These are phyloP conservation scores for Leavenworthia alabamica DNA, from an alignment of 345 rosid genomes.

Conservation along the genomic window DNA sequence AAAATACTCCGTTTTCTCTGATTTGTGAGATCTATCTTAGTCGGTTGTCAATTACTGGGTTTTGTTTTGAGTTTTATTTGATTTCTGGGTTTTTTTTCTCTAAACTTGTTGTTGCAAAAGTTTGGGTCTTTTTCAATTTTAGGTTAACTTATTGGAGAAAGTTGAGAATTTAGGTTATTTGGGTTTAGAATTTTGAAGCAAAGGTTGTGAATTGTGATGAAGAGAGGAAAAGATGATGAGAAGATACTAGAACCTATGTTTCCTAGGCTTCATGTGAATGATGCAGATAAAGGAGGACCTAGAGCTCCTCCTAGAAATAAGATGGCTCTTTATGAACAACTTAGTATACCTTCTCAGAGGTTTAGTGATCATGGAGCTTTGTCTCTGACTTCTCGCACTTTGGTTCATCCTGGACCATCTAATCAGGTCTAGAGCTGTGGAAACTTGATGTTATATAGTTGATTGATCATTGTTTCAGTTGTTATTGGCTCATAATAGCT, in stretches of 20 bases:
- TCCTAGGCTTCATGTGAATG: slow-evolving; percentile 88
- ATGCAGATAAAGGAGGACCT: slow-evolving; percentile 86
- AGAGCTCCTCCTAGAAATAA: slow-evolving; percentile 98
- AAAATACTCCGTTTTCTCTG: not conserved
- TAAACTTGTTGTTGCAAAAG: not conserved
- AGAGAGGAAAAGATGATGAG: slow-evolving; percentile 70
- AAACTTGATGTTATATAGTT: not conserved
- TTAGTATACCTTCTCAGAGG: slow-evolving; percentile 78
- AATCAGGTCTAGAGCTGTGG: slow-evolving; percentile 33
- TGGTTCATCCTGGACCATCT: slow-evolving; percentile 46
- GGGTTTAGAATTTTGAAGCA: not conserved
- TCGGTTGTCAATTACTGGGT: not conserved
- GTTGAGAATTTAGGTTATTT: not conserved
- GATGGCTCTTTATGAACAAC: slow-evolving; percentile 99
- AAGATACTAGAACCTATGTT: slow-evolving; percentile 73
- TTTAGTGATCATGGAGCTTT: slow-evolving; percentile 37
- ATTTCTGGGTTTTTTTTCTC: not conserved
- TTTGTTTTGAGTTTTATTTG: not conserved
- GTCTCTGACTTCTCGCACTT: slow-evolving; percentile 31
- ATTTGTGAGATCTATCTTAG: slow-evolving; percentile 11
- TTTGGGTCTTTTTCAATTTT: not conserved
- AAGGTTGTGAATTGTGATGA: slow-evolving; percentile 36
- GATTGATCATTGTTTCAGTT: not conserved
- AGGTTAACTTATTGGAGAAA: not conserved
- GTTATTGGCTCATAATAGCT: not conserved